These are phyloP conservation scores for Piper longum DNA, from an alignment of 164 flowering plant genomes.

Conservation along the genomic window DNA sequence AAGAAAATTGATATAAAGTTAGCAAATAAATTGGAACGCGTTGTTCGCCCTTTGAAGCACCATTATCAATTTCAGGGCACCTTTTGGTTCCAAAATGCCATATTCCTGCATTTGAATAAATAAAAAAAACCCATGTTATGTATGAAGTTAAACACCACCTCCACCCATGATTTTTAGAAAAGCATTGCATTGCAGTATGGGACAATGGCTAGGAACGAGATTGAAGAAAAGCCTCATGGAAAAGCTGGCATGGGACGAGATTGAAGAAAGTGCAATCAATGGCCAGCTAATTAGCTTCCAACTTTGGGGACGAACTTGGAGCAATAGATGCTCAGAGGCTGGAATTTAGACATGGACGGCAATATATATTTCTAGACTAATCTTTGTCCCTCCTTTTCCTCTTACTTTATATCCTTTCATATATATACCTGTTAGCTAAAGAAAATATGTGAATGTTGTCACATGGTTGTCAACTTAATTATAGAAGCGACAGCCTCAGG, in stretches of 20 bases:
- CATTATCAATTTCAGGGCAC: no score
- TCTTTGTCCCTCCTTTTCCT: background rate
- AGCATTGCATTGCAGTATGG: no score
- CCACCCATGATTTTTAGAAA: no score
- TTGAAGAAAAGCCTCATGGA: no score
- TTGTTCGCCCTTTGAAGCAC: no score
- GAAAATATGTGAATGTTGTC: background rate
- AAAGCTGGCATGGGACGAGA: background rate
- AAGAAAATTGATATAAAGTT: no score
- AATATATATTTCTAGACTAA: background rate
- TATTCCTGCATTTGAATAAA: no score
- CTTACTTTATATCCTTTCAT: background rate
- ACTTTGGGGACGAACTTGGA: background rate
- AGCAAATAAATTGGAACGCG: no score
- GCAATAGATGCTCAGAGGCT: background rate
- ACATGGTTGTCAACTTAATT: background rate
- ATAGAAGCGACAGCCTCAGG: background rate
- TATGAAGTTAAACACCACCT: no score
- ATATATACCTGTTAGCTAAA: background rate
- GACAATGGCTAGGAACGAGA: background rate
- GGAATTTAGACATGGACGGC: background rate
- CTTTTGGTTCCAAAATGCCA: no score
- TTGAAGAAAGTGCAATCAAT: background rate
- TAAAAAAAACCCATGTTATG: no score
- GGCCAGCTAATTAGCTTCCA: background rate